These are phyloP conservation scores for Clavaria fumosa DNA, from an alignment of 768 basidiomycete genomes.

Conservation along the genomic window DNA sequence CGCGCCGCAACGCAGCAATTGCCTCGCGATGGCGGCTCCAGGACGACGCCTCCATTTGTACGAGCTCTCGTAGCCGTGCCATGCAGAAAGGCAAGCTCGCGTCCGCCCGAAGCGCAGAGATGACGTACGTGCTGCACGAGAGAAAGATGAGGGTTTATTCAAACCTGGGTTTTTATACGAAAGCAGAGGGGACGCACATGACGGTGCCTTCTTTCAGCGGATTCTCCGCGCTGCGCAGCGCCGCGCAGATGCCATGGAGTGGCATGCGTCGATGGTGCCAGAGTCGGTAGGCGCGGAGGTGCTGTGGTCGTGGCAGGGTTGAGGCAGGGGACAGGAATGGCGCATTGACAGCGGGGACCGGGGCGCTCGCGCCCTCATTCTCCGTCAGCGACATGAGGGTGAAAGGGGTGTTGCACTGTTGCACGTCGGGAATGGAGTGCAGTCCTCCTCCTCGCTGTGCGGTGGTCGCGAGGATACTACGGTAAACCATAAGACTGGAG, in stretches of 20 bases:
- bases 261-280: constrained; percentile 18
- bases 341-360: too few relatives aligned
- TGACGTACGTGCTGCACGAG: constrained; percentile 18
- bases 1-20: constrained; percentile 12
- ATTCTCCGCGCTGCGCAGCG: constrained; percentile 12
- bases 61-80: constrained; percentile 15
- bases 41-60: constrained; percentile 19
- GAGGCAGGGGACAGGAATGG: too few relatives aligned
- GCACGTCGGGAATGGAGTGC: too few relatives aligned
- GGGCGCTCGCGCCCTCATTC: too few relatives aligned
- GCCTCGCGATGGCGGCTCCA: constrained; percentile 18
- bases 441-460: too few relatives aligned
- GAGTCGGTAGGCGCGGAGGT: constrained; percentile 20
- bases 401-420: too few relatives aligned
- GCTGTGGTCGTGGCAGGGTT: constrained; percentile 12
- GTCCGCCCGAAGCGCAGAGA: constrained; percentile 18
- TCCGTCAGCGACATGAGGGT: too few relatives aligned
- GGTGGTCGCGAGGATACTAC: constrained; percentile 16
- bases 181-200: constrained; percentile 17
- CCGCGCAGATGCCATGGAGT: constrained; percentile 19
- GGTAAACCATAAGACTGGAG: constrained; percentile 18
- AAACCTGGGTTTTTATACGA: background rate
- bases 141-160: background rate
- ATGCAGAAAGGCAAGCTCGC: constrained; percentile 17
- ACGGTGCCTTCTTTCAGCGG: constrained; percentile 18